Conservation (phyloP, 129 eudicot species). For the Deinandra increscens region DNA sequence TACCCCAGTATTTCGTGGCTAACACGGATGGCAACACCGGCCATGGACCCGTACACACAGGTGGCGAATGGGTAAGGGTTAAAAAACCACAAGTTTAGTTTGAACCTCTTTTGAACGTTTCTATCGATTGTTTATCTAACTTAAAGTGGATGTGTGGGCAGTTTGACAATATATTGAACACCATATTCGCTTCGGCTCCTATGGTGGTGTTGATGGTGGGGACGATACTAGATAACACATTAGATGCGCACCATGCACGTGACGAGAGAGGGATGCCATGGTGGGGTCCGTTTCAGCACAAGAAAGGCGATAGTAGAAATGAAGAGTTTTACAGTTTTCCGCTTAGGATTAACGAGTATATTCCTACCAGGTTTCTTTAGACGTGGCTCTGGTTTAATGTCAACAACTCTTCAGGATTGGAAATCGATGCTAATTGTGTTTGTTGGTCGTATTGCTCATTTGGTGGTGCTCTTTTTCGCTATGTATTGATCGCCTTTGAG, state of each 20-base stretch:
- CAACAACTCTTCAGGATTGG: not conserved
- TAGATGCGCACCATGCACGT: constrained; percentile 48
- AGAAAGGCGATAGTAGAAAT: constrained; percentile 83
- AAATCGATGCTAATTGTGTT: no score
- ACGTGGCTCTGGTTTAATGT: constrained; percentile 13
- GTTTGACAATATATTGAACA: constrained; percentile 82
- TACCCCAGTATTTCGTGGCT: constrained; percentile 71
- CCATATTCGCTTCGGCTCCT: constrained; percentile 78
- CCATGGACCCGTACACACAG: constrained; percentile 68
- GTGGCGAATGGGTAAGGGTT: constrained; percentile 77
- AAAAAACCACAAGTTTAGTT: not conserved
- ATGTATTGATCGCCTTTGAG: no score
- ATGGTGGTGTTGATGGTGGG: constrained; percentile 78
- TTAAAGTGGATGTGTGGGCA: constrained; percentile 32
- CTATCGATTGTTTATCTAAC: constrained; percentile 3
- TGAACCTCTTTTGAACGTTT: not conserved
- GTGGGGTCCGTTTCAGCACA: constrained; percentile 78
- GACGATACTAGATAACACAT: constrained; percentile 61
- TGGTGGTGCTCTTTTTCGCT: no score
- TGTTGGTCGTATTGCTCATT: no score
- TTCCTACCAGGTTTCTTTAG: constrained; percentile 68
- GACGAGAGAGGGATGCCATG: constrained; percentile 84
- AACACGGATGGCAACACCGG: constrained; percentile 54
- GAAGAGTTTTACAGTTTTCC: constrained; percentile 90
- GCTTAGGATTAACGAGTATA: constrained; percentile 53